These are phyloP conservation scores for Avicennia marina DNA, from an alignment of 257 asterid species.

Conservation along the genomic window DNA sequence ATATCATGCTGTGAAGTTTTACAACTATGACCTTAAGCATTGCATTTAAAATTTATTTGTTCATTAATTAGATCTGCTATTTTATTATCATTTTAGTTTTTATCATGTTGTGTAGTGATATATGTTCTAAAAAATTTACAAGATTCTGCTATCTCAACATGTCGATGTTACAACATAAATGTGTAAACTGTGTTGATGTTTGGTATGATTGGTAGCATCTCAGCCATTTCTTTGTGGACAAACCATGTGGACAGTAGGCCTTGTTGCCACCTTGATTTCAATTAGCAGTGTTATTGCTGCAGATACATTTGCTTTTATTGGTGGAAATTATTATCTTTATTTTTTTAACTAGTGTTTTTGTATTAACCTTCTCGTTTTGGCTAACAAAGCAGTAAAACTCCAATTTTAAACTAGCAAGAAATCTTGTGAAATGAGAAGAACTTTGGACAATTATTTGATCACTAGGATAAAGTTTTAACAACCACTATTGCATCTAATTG, in stretches of 20 bases:
- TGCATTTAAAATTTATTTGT: constrained; percentile 16
- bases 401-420: neutral
- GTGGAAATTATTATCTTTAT: constrained; percentile 74
- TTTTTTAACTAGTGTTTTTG: neutral
- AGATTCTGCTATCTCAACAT: neutral
- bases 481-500: neutral
- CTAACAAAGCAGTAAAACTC: constrained; percentile 3
- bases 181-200: constrained; percentile 12
- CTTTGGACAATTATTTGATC: neutral
- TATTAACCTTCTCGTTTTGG: constrained; percentile 10
- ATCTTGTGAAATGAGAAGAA: neutral
- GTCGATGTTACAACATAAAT: neutral
- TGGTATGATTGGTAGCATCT: constrained; percentile 58
- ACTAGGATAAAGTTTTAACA: constrained; percentile 5
- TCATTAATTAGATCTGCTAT: neutral
- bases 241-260: constrained; percentile 95
- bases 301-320: constrained; percentile 89
- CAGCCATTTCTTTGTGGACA: constrained; percentile 98
- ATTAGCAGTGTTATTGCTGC: constrained; percentile 94
- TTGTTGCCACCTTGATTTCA: constrained; percentile 87
- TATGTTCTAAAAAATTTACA: neutral
- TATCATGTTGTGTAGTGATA: neutral
- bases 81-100: neutral
- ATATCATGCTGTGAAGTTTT: constrained; percentile 7
- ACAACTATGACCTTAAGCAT: neutral